Evolutionary conservation across 2,329 filamentous ascomycete species (phyloP).

Genomic region (Sarocladium kiliense): DNA sequence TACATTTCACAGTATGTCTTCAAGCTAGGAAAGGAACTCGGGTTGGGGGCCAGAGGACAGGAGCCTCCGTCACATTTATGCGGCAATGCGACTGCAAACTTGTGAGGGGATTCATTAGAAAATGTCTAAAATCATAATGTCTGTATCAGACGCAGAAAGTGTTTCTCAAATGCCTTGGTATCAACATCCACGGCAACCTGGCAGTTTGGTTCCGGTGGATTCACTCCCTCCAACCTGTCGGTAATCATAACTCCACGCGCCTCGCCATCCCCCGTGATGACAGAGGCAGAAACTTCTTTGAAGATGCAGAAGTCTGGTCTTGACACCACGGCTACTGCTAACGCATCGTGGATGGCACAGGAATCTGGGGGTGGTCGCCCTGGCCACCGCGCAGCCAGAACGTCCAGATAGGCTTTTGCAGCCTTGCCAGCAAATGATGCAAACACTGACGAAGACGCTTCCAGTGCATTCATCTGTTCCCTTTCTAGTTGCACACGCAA

Average conservation of each 20-base stretch:
- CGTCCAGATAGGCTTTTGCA: slow-evolving; percentile 9
- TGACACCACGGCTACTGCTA: slow-evolving; percentile 11
- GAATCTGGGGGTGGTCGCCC: slow-evolving; percentile 12
- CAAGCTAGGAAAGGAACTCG: too few species aligned
- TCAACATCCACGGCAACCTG: slow-evolving; percentile 11
- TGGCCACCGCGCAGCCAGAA: slow-evolving; percentile 11
- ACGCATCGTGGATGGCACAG: slow-evolving; percentile 10
- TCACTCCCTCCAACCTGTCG: slow-evolving; percentile 9
- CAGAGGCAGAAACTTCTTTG: slow-evolving; percentile 9
- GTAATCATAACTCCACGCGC: slow-evolving; percentile 11
- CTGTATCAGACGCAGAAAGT: slow-evolving; percentile 7
- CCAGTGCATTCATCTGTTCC: slow-evolving; percentile 8
- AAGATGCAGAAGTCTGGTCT: slow-evolving; percentile 11
- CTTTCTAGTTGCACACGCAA: slow-evolving; percentile 10
- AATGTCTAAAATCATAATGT: not conserved
- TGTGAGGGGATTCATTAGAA: not conserved
- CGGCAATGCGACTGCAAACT: too few species aligned
- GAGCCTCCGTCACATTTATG: too few species aligned
- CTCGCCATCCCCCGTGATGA: slow-evolving; percentile 11
- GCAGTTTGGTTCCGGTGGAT: slow-evolving; percentile 11
- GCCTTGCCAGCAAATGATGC: slow-evolving; percentile 12
- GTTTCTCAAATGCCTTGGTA: slow-evolving; percentile 6
- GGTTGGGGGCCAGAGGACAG: too few species aligned
- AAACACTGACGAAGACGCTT: slow-evolving; percentile 10
- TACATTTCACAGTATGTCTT: too few species aligned